These are phyloP conservation scores for Alnus rubra DNA, from an alignment of 306 rosid species.

Conservation along the genomic window DNA sequence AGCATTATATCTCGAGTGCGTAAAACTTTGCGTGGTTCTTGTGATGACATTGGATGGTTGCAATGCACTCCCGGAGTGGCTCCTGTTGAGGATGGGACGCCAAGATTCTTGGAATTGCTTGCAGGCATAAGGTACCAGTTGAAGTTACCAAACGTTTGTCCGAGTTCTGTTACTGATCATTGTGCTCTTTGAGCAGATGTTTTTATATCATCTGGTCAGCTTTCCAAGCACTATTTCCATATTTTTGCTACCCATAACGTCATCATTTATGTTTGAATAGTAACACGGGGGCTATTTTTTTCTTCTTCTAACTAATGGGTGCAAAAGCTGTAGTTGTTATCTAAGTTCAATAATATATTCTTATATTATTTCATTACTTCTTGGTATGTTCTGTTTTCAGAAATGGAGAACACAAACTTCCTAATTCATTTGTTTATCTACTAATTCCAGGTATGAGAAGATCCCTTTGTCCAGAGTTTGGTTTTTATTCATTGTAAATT, in stretches of 20 bases:
- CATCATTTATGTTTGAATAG: background rate
- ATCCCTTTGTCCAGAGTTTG: constrained; percentile 9
- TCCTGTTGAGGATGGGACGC: constrained; percentile 69
- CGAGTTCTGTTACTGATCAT: constrained; percentile 1
- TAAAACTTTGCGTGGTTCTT: constrained; percentile 71
- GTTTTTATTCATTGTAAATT: constrained; percentile 11
- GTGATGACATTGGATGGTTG: constrained; percentile 89
- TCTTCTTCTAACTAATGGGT: too few species aligned
- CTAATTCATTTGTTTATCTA: constrained; percentile 75
- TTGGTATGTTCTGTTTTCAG: constrained; percentile 36
- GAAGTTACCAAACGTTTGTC: background rate
- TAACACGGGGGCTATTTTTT: background rate
- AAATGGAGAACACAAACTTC: constrained; percentile 66
- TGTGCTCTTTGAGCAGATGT: background rate
- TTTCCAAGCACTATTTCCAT: background rate
- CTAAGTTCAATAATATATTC: background rate
- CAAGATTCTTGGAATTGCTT: constrained; percentile 79
- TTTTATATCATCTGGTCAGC: background rate
- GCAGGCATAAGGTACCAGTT: constrained; percentile 57
- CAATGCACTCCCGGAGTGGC: constrained; percentile 67
- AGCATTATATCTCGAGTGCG: constrained; percentile 51
- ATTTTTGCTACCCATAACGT: background rate
- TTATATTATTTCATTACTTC: background rate
- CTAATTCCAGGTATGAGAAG: constrained; percentile 66
- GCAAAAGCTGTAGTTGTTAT: background rate